These are phyloP conservation scores for Fraxinus sp. DNA, from an alignment of 305 asterid species.

Conservation along the genomic window DNA sequence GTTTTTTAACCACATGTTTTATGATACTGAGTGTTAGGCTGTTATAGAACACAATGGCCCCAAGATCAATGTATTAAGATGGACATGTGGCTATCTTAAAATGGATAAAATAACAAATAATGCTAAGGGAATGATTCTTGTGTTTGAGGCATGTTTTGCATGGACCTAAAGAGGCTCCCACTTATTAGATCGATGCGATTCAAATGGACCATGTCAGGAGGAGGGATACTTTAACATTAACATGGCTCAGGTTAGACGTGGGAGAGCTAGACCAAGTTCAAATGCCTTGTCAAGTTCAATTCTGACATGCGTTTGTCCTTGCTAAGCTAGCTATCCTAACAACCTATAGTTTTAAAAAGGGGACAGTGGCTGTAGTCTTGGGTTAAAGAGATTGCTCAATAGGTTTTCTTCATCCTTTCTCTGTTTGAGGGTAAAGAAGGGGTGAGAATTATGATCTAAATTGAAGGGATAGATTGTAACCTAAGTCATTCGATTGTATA, in stretches of 20 bases:
- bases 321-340: neutral
- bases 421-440: too few species aligned
- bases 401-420: neutral
- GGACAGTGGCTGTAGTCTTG: neutral
- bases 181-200: neutral
- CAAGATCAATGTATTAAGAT: neutral
- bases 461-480: neutral
- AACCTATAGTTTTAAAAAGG: neutral
- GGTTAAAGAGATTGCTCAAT: neutral
- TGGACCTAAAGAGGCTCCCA: neutral
- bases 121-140: neutral
- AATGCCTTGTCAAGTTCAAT: neutral
- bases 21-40: neutral
- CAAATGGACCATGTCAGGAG: neutral
- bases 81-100: neutral
- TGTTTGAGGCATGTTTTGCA: neutral
- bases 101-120: neutral
- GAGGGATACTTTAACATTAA: neutral
- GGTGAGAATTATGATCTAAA: neutral
- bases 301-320: neutral
- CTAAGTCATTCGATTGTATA: neutral
- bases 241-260: neutral
- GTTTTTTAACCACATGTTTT: neutral
- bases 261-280: neutral
- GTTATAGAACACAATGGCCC: neutral